Evolutionary conservation across 2,329 filamentous ascomycete genomes (phyloP), one percentile per base, ranked within the genome.

Genomic region (Ceratocystis papillata): DNA sequence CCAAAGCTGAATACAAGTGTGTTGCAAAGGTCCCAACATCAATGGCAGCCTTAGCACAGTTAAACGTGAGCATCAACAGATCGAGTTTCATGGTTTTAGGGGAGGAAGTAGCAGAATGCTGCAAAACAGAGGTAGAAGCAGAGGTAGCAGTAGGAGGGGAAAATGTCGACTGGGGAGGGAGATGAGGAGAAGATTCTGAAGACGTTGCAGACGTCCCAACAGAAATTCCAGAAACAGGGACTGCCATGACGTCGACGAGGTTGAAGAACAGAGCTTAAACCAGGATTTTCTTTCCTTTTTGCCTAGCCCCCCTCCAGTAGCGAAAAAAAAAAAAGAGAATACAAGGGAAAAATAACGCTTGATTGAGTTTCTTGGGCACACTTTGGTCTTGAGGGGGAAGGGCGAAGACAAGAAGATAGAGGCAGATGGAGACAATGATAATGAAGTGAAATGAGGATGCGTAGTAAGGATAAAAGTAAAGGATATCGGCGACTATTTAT

Each of bases 21-120:
- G 82, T 77, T 15, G 88, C 86, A 71, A 96, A 90, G 63, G 84
- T 79, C 46, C 85, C 78, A 25, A 85, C 79, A 70, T 92, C 81
- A 72, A 96, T 84, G 7, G 85, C 76, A 65, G 80, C 80, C 70
- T 89, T 88, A 41, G 83, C 93, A 72, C 90, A 95, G 74, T 97
- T 97, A 79, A 94, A 96, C 10, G 92, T 96, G 65, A 96, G 76
- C 69, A 96, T 81, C 72, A 96, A 87, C 66, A 91, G 76, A 71
- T 87, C 84, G 65, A 95, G 79, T 48, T 37, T 57, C 69, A 68
- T 68, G 63, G 45, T 62, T 67, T 67, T 64, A 67, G 41, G 20
- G 25, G 22, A 20, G n/a, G 45, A 20, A 20, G 62, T 45, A 20
- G 22, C 25, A 8, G 50, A n/a, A n/a, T 55, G 12, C 33, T 25